phyloP scores from a whole-genome alignment of 192 early-diverging fungal genomes.

The Linnemannia exigua region DNA sequence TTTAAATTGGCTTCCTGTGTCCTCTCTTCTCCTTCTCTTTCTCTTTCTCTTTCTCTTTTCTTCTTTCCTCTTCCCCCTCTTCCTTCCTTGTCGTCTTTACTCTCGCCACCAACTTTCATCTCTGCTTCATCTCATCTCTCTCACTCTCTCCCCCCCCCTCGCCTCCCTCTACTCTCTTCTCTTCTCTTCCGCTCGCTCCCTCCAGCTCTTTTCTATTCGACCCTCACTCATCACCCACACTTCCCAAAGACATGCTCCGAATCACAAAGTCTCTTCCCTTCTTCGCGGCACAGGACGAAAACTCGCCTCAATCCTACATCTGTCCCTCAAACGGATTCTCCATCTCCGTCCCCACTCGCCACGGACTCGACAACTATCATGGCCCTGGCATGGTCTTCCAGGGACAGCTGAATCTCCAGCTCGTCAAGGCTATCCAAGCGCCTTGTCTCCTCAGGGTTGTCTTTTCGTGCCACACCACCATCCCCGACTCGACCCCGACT shows the following conservation, averaged over 20 bases:
- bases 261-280: constrained; percentile 44
- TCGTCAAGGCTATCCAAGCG: constrained; percentile 18
- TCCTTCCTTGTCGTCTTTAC: neutral
- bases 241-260: constrained; percentile 29
- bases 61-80: neutral
- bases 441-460: constrained; percentile 41
- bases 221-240: neutral
- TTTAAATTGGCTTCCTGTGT: too few species aligned
- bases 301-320: constrained; percentile 40
- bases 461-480: constrained; percentile 34
- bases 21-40: neutral
- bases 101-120: too few species aligned
- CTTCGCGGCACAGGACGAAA: constrained; percentile 30
- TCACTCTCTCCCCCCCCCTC: neutral
- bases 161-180: neutral
- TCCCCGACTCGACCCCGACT: constrained; percentile 9
- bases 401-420: constrained; percentile 49
- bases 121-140: neutral
- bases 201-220: too few species aligned
- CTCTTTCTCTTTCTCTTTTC: neutral
- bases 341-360: constrained; percentile 32
- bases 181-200: constrained; percentile 5
- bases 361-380: constrained; percentile 50
- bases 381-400: constrained; percentile 54
- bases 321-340: constrained; percentile 44